Conservation (phyloP, 108 stramenopile species). For the Cyclostephanos tholiformis region DNA sequence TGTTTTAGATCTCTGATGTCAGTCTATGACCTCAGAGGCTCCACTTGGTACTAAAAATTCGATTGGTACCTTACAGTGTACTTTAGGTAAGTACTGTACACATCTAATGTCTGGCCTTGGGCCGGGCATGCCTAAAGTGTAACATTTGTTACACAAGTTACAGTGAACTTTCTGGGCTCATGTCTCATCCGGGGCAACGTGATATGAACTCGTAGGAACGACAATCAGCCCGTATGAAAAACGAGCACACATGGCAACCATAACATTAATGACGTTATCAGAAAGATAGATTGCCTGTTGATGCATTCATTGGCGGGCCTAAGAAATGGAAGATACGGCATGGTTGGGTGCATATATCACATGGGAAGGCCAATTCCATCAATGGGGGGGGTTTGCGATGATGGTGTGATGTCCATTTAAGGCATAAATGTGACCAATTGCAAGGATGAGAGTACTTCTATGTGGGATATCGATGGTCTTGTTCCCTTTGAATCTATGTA, state of each 20-base stretch:
- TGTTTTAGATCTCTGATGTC: too few relatives aligned
- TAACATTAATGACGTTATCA: constrained; percentile 12
- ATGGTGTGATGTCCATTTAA: not conserved
- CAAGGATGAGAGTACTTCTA: constrained; percentile 16
- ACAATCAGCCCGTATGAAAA: not conserved
- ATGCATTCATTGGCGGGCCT: constrained; percentile 27
- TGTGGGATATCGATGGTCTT: constrained; percentile 30
- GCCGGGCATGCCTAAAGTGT: too few relatives aligned
- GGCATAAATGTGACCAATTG: constrained; percentile 10
- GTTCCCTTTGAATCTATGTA: constrained; percentile 11
- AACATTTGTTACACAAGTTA: too few relatives aligned
- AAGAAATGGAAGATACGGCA: constrained; percentile 21
- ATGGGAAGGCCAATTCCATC: constrained; percentile 21
- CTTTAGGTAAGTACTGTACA: too few relatives aligned
- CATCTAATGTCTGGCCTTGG: too few relatives aligned
- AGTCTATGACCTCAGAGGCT: too few relatives aligned
- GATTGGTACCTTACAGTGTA: too few relatives aligned
- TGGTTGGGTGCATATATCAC: constrained; percentile 20
- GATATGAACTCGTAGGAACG: constrained; percentile 7
- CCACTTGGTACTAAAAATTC: too few relatives aligned
- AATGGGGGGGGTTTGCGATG: not conserved
- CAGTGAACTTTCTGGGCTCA: too few relatives aligned
- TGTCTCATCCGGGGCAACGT: constrained; percentile 8
- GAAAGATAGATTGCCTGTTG: constrained; percentile 33
- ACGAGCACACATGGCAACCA: constrained; percentile 31